phyloP scores from a whole-genome alignment of 768 basidiomycete genomes.

The Termitomyces sp. region DNA sequence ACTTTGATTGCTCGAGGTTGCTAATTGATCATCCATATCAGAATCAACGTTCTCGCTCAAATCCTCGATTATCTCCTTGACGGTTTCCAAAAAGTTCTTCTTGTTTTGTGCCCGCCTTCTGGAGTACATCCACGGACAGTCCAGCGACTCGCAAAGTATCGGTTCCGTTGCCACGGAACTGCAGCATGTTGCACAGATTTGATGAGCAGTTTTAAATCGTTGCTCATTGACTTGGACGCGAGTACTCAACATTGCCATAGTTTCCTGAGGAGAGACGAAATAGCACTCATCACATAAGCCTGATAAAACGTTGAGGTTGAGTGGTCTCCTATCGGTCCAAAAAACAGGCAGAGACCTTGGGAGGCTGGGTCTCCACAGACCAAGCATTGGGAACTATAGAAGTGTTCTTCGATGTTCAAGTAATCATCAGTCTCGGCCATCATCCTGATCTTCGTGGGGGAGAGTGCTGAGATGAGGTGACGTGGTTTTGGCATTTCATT shows the following conservation, averaged over 20 bases:
- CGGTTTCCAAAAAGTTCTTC: constrained; percentile 30
- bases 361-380: constrained; percentile 57
- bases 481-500: constrained; percentile 73
- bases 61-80: constrained; percentile 30
- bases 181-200: constrained; percentile 72
- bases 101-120: constrained; percentile 55
- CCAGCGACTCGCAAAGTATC: constrained; percentile 75
- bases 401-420: constrained; percentile 71
- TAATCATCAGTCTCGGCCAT: constrained; percentile 28
- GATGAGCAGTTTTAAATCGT: constrained; percentile 54
- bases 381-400: constrained; percentile 65
- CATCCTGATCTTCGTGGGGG: constrained; percentile 19
- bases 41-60: constrained; percentile 22
- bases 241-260: constrained; percentile 53
- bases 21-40: not conserved
- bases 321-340: not conserved
- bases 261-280: constrained; percentile 39
- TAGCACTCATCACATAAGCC: constrained; percentile 68
- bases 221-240: constrained; percentile 53
- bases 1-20: constrained; percentile 4
- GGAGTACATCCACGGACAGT: constrained; percentile 83
- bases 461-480: constrained; percentile 29
- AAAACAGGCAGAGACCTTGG: constrained; percentile 37
- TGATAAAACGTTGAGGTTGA: constrained; percentile 20
- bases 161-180: constrained; percentile 51